Evolutionary conservation across 768 basidiomycete species (phyloP).

Genomic region (Cystofilobasidium ferigula): DNA sequence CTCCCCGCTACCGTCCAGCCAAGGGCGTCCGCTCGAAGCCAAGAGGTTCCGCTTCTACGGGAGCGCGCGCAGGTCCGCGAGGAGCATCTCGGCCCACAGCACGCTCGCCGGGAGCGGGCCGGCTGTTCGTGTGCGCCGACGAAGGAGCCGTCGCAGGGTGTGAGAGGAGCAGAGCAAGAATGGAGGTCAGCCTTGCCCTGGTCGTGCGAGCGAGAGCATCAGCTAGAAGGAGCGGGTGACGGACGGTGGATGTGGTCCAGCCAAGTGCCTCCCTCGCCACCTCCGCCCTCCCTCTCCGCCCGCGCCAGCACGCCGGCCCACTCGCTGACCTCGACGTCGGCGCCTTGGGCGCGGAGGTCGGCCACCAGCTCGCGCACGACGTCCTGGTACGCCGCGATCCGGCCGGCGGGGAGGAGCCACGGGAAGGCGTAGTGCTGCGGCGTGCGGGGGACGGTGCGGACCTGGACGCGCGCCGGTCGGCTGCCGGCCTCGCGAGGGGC

Average conservation of each 20-base stretch:
- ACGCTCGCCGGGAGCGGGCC: background rate
- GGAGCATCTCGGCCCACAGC: background rate
- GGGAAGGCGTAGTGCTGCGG: background rate
- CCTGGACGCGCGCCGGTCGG: background rate
- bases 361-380: background rate
- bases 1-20: too few species aligned
- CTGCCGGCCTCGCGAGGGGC: too few species aligned
- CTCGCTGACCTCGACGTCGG: background rate
- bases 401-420: background rate
- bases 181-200: too few species aligned
- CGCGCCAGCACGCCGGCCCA: background rate
- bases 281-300: background rate
- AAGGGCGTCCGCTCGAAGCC: too few species aligned
- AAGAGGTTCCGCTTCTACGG: too few species aligned
- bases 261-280: background rate
- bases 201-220: background rate
- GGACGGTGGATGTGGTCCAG: background rate
- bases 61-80: background rate
- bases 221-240: background rate
- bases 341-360: too few species aligned
- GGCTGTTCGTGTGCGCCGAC: too few species aligned
- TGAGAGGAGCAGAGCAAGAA: too few species aligned
- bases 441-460: background rate
- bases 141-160: too few species aligned
- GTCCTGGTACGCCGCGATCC: background rate